These are phyloP conservation scores for Phytophthora ramorum DNA, from an alignment of 352 stramenopile species.

Conservation along the genomic window DNA sequence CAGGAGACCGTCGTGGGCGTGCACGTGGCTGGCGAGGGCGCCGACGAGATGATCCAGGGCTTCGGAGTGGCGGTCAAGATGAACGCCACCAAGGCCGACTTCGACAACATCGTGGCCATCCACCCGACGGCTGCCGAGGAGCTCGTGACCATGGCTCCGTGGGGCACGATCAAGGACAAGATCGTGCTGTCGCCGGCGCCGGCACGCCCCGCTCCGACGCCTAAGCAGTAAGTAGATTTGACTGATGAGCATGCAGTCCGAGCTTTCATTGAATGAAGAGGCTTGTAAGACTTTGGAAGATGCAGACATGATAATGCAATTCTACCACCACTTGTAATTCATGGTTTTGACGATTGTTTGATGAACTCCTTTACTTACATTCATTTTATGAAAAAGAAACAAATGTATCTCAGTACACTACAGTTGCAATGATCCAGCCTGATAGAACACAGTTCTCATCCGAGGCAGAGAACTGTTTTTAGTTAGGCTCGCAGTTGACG, in stretches of 20 bases:
- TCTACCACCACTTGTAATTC: no score
- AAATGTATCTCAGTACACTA: no score
- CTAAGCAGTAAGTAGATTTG: slow-evolving; percentile 35
- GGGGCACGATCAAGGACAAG: slow-evolving; percentile 87
- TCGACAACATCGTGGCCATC: slow-evolving; percentile 95
- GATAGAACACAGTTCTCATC: no score
- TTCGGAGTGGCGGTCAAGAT: slow-evolving; percentile 98
- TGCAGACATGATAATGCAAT: no score
- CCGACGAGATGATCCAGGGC: slow-evolving; percentile 98
- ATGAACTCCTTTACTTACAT: no score
- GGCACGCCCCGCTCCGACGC: slow-evolving; percentile 36
- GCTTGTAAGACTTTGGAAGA: no score
- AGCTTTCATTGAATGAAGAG: no score
- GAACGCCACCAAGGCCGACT: slow-evolving; percentile 97
- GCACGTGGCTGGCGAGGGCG: slow-evolving; percentile 94
- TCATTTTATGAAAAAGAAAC: no score
- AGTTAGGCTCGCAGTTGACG: neutral
- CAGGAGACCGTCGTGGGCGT: slow-evolving; percentile 95
- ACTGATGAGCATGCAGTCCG: neutral
- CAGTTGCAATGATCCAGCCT: no score
- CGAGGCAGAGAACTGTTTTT: no score
- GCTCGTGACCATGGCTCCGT: slow-evolving; percentile 94
- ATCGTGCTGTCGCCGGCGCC: slow-evolving; percentile 59
- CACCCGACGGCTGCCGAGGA: slow-evolving; percentile 97
- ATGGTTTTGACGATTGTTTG: no score